Evolutionary conservation across 208 protist species (phyloP).

Genomic region (Leishmania braziliensis): DNA sequence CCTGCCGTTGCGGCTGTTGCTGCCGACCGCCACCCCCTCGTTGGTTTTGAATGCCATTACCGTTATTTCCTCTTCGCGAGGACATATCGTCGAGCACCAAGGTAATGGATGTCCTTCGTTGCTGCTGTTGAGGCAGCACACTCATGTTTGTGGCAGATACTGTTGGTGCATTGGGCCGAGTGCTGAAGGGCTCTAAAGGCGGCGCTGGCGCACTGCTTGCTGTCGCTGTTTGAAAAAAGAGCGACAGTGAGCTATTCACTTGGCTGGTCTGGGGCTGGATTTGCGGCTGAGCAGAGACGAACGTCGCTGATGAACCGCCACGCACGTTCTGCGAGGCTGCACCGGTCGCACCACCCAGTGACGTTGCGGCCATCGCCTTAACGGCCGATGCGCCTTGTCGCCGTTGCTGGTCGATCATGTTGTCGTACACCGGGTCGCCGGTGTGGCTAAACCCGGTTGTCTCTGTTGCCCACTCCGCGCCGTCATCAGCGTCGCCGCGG

Average conservation of each 20-base stretch:
- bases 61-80: not conserved
- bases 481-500: conserved; percentile 1
- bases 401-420: conserved; percentile 29
- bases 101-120: not conserved
- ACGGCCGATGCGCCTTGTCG: not conserved
- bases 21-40: not conserved
- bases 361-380: conserved; percentile 1
- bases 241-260: not conserved
- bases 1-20: not conserved
- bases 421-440: conserved; percentile 30
- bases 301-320: not conserved
- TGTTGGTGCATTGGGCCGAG: conserved; percentile 17
- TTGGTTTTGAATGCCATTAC: not conserved
- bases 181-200: conserved; percentile 30
- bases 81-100: not conserved
- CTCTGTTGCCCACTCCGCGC: conserved; percentile 21
- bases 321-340: not conserved
- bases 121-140: not conserved
- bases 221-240: conserved; percentile 22
- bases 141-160: not conserved
- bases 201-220: not conserved
- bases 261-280: not conserved
- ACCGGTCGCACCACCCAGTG: not conserved
- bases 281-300: not conserved
- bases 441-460: conserved; percentile 30